phyloP scores from a whole-genome alignment of 805 yeast species.

The Candida sanyiensis region DNA sequence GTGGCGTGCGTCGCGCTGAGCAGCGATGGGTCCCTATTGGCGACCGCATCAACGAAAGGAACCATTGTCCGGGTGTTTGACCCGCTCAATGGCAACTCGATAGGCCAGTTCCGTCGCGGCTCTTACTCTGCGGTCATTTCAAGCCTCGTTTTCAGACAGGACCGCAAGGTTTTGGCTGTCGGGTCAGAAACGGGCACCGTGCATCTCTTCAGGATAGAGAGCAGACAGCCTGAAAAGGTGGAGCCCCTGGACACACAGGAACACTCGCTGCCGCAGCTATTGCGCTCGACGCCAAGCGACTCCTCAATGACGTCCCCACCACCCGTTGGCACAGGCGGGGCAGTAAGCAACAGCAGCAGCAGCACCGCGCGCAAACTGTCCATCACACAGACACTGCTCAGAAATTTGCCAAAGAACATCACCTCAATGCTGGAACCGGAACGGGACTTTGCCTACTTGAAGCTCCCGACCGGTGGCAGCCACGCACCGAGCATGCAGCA shows the following conservation, averaged over 20 bases:
- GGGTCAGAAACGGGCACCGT: slow-evolving; percentile 61
- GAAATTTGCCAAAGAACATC: slow-evolving; percentile 25
- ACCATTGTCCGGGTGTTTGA: slow-evolving; percentile 82
- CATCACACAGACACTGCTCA: slow-evolving; percentile 23
- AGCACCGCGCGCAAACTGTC: slow-evolving; percentile 16
- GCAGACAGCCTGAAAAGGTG: neutral
- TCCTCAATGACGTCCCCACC: neutral
- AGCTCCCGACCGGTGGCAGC: slow-evolving; percentile 27
- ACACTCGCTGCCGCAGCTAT: slow-evolving; percentile 11
- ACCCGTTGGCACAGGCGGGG: neutral
- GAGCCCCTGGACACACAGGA: slow-evolving; percentile 3
- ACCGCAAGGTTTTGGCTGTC: slow-evolving; percentile 46
- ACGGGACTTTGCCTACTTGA: slow-evolving; percentile 57
- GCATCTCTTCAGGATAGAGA: slow-evolving; percentile 49
- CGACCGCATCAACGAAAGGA: slow-evolving; percentile 88
- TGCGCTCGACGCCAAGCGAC: slow-evolving; percentile 14
- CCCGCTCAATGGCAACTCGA: slow-evolving; percentile 46
- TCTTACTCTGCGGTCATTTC: slow-evolving; percentile 55
- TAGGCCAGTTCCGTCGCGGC: slow-evolving; percentile 78
- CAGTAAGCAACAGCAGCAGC: neutral
- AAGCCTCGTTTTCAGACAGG: slow-evolving; percentile 46
- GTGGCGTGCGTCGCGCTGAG: slow-evolving; percentile 65
- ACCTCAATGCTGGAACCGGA: slow-evolving; percentile 60
- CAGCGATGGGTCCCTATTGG: slow-evolving; percentile 70
- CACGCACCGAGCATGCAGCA: neutral